phyloP scores from a whole-genome alignment of 176 grass and related monocot species.

The Juncus effusus region DNA sequence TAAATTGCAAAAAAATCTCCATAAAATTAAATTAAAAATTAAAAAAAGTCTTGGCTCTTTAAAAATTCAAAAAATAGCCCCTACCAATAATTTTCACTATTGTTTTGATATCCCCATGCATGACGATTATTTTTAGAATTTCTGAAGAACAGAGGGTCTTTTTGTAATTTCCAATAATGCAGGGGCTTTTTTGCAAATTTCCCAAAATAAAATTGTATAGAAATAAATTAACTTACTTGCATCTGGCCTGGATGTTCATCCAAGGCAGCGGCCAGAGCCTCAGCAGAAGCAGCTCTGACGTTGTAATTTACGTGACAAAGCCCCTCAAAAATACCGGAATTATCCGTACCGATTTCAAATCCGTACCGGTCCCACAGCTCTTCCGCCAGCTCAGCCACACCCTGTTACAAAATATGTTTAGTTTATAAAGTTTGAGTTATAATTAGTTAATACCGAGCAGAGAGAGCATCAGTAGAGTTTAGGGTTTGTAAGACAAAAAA shows the following conservation, averaged over 20 bases:
- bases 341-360: constrained; percentile 78
- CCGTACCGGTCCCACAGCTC: constrained; percentile 86
- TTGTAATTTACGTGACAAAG: constrained; percentile 88
- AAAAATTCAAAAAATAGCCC: too few relatives aligned
- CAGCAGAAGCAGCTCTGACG: constrained; percentile 79
- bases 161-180: too few relatives aligned
- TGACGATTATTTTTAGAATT: not conserved
- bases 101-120: not conserved
- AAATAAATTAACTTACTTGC: constrained; percentile 49
- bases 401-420: constrained; percentile 36
- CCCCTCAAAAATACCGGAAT: constrained; percentile 74
- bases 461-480: not conserved
- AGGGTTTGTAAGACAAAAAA: too few relatives aligned
- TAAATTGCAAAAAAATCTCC: not conserved
- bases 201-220: not conserved
- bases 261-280: constrained; percentile 87
- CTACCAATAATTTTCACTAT: not conserved
- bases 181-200: too few relatives aligned
- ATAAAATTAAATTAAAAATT: not conserved
- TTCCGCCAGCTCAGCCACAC: constrained; percentile 83
- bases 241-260: constrained; percentile 85
- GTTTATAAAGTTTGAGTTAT: not conserved
- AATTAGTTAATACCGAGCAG: not conserved
- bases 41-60: not conserved
- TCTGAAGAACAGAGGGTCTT: not conserved